Evolutionary conservation across 768 basidiomycete genomes (phyloP), one percentile per base, ranked within the genome.

Genomic region (Amanita pseudoporphyria): DNA sequence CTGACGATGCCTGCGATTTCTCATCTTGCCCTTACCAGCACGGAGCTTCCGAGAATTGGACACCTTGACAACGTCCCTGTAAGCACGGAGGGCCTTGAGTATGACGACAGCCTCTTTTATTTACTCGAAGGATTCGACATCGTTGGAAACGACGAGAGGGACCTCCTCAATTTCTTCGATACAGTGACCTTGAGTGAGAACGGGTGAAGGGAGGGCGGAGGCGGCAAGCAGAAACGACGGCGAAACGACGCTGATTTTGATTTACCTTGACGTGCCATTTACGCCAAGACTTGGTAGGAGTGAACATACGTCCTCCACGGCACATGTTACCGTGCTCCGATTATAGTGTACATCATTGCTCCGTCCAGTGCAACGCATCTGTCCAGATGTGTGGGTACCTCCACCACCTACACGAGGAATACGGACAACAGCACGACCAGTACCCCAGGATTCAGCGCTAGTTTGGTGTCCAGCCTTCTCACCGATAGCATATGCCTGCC

Each of bases 261-360:
- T 94, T 94, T 54, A 97, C 89, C 77, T 97, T 99, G 76, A 98
- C 88, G 74, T 99, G 96, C 96, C 96, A 99, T 69, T 84, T 94
- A 72, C 95, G 87, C 95, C 94, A 98, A 65, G 82, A 88, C 78
- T 96, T 97, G 73, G 95, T 98, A 14, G 96, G 96, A 22, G n/a
- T n/a, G n/a, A n/a, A n/a, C n/a, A n/a, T n/a, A n/a, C n/a, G n/a
- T n/a, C n/a, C n/a, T n/a, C n/a, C 95, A 70, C 96, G 89, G 79
- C 95, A 98, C 96, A 99, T 98, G 87, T 98, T 98, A 64, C 96
- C 96, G 74, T 28, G 96, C 96, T 67, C 91, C 96, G 52, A 35
- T 60, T 42, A 45, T 47, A 47, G 33, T 36, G 26, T 5, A 24
- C 33, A 32, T 19, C 16, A 9, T 37, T 22, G 36, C 6, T 26